Percentiles rank a stretch among this genome's conserved stretches.
Conservation (phyloP, 2,329 filamentous ascomycete genomes). For the Atkinsonella hypoxylon region DNA sequence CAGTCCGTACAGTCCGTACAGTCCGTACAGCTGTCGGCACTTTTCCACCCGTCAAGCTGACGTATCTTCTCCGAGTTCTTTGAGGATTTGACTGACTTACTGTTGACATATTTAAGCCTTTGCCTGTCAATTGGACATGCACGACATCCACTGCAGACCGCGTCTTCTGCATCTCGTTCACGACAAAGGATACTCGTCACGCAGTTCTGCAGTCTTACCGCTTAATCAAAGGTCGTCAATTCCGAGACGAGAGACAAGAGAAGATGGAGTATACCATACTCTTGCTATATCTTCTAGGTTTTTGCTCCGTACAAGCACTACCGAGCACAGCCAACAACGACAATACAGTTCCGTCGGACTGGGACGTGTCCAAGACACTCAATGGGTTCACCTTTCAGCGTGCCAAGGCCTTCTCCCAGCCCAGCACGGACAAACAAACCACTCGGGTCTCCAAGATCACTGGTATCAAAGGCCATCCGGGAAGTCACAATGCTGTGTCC, state of each 20-base stretch:
- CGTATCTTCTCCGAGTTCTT: neutral
- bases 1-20: too few relatives aligned
- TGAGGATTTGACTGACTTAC: neutral
- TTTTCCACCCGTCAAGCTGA: neutral
- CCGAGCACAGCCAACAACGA: neutral
- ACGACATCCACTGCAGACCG: too few relatives aligned
- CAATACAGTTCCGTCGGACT: constrained; percentile 7
- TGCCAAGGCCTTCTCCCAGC: constrained; percentile 16
- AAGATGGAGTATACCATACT: neutral
- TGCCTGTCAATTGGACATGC: neutral
- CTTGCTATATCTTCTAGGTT: constrained; percentile 6
- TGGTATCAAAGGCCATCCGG: constrained; percentile 14
- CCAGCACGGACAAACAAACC: constrained; percentile 17
- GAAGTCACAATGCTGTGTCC: constrained; percentile 18
- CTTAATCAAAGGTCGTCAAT: neutral
- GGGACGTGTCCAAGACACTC: constrained; percentile 24
- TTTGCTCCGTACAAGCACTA: constrained; percentile 2
- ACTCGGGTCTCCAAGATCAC: constrained; percentile 22
- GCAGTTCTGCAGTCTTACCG: neutral
- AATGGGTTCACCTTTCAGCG: constrained; percentile 27
- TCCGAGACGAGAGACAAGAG: neutral
- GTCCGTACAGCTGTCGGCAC: neutral
- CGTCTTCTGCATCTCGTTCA: too few relatives aligned
- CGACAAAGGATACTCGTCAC: too few relatives aligned
- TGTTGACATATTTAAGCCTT: neutral